These are phyloP conservation scores for Eimeria mitis DNA, from an alignment of 169 alveolate species.

Conservation along the genomic window DNA sequence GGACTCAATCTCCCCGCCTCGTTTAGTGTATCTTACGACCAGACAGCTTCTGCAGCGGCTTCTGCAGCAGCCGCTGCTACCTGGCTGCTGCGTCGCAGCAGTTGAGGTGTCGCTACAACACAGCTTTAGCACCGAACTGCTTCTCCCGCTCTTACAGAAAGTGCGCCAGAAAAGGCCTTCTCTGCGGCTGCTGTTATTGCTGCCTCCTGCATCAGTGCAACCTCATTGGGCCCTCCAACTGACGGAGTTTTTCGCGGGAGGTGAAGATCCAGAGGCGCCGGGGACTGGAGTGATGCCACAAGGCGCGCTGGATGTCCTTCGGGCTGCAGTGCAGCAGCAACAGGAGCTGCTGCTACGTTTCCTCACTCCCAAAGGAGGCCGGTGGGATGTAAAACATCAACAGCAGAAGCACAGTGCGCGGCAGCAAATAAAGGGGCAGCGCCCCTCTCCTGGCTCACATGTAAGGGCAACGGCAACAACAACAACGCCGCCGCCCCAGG, in stretches of 20 bases:
- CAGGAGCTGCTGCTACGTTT: conserved; percentile 16
- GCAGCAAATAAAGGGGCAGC: not conserved
- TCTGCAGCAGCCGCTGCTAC: conserved; percentile 37
- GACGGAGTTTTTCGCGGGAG: conserved; percentile 20
- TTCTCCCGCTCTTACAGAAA: conserved; percentile 44
- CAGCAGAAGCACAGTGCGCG: not conserved
- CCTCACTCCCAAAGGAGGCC: conserved; percentile 8
- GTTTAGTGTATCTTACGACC: conserved; percentile 34
- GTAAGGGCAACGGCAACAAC: not conserved
- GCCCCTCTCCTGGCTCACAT: not conserved
- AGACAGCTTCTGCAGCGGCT: conserved; percentile 37
- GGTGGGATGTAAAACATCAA: conserved; percentile 25
- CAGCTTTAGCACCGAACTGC: conserved; percentile 61
- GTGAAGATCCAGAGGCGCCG: conserved; percentile 3
- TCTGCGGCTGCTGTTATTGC: conserved; percentile 12
- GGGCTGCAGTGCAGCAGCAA: conserved; percentile 48
- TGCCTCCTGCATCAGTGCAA: conserved; percentile 35
- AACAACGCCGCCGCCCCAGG: not conserved
- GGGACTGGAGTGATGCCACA: conserved; percentile 33
- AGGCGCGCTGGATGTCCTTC: conserved; percentile 23
- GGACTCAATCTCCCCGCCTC: conserved; percentile 9
- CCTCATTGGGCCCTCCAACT: conserved; percentile 56
- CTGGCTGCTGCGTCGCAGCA: conserved; percentile 36
- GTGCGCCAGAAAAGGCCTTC: conserved; percentile 39
- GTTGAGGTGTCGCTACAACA: conserved; percentile 32